Conservation (phyloP, 768 basidiomycete species). For the Tephrocybe rancida region DNA sequence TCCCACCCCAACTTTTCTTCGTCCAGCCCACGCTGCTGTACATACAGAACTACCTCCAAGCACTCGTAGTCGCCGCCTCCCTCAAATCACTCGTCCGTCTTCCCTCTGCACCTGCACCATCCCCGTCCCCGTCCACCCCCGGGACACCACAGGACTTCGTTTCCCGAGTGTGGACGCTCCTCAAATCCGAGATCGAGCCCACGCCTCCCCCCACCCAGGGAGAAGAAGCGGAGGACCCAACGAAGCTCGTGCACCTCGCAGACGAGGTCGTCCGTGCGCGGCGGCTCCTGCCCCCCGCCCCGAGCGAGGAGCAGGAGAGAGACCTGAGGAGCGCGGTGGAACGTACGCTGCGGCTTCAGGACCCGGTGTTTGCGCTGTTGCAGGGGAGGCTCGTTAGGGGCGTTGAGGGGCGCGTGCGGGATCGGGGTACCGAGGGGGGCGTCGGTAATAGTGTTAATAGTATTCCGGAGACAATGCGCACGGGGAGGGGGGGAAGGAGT, state of each 20-base stretch:
- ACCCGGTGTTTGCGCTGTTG: conserved; percentile 69
- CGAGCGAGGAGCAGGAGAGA: conserved; percentile 43
- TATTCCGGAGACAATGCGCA: conserved; percentile 34
- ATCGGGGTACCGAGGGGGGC: neutral
- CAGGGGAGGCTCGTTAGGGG: conserved; percentile 57
- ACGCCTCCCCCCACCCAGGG: neutral
- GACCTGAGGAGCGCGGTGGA: conserved; percentile 61
- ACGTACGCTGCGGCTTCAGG: conserved; percentile 58
- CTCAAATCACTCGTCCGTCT: conserved; percentile 58
- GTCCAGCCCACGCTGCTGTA: conserved; percentile 52
- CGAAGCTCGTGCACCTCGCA: conserved; percentile 68
- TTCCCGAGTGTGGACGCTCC: conserved; percentile 65
- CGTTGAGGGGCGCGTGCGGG: conserved; percentile 23
- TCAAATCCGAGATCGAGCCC: conserved; percentile 54
- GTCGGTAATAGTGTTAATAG: neutral
- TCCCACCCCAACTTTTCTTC: conserved; percentile 73
- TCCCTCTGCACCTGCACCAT: conserved; percentile 9
- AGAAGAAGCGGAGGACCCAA: conserved; percentile 25
- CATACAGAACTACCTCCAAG: conserved; percentile 72
- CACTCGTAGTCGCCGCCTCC: conserved; percentile 64
- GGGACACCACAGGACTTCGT: conserved; percentile 52
- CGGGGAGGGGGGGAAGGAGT: conserved; percentile 29
- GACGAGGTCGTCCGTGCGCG: conserved; percentile 71
- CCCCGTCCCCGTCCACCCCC: too few relatives aligned
- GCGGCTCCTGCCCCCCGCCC: conserved; percentile 26